These are phyloP conservation scores for Lunularia cruciata DNA, from an alignment of 225 moss, liverwort and hornwort genomes.

Conservation along the genomic window DNA sequence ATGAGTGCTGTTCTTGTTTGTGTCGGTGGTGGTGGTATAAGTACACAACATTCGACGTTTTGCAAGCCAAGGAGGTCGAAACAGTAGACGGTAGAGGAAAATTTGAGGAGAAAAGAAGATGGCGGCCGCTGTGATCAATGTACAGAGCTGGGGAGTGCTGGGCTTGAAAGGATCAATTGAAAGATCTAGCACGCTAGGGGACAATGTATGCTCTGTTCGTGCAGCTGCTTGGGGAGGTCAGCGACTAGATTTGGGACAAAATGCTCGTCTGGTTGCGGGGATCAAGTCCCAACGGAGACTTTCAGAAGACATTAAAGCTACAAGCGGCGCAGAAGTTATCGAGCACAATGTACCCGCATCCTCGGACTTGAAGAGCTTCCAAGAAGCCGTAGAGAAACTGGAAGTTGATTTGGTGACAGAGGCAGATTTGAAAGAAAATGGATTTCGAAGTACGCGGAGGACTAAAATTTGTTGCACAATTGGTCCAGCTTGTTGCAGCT, in stretches of 20 bases:
- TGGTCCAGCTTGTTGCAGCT: slow-evolving; percentile 59
- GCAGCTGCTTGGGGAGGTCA: background rate
- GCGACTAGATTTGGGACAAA: background rate
- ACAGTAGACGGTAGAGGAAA: too few relatives aligned
- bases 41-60: too few relatives aligned
- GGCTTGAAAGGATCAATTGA: background rate
- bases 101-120: background rate
- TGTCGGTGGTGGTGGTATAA: too few relatives aligned
- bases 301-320: background rate
- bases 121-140: background rate
- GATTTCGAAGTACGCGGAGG: slow-evolving; percentile 45
- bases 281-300: background rate
- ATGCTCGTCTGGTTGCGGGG: background rate
- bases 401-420: slow-evolving; percentile 51
- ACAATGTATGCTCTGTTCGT: background rate
- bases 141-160: background rate
- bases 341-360: slow-evolving; percentile 2
- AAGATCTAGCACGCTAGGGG: background rate
- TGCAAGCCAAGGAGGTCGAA: too few relatives aligned
- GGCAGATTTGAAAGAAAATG: slow-evolving; percentile 49
- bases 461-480: slow-evolving; percentile 77
- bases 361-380: slow-evolving; percentile 18
- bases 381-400: slow-evolving; percentile 24
- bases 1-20: too few relatives aligned
- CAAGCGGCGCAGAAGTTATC: background rate